Percentiles rank a stretch among this genome's conserved stretches.
phyloP scores from a whole-genome alignment of 768 basidiomycete species.

The Phlebiopsis gigantea region DNA sequence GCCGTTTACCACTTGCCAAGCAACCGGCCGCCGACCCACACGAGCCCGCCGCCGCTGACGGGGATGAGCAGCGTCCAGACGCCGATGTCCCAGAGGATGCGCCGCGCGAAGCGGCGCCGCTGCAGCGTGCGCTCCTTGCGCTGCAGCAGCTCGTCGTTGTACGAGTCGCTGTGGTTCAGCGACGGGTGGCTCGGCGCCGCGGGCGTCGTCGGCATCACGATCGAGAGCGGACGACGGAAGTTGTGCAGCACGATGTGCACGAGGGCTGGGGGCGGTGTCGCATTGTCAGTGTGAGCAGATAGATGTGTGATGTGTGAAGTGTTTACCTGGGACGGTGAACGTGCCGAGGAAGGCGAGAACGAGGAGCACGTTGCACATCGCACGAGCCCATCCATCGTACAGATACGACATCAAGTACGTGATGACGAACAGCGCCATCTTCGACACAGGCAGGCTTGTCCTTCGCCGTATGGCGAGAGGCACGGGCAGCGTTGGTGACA shows the following conservation, averaged over 20 bases:
- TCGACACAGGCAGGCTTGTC: conserved; percentile 41
- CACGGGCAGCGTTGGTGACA: conserved; percentile 47
- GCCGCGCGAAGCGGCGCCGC: conserved; percentile 59
- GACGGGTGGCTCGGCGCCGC: conserved; percentile 17
- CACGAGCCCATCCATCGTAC: conserved; percentile 31
- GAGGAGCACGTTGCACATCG: conserved; percentile 45
- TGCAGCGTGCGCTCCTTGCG: conserved; percentile 86
- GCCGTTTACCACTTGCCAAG: conserved; percentile 45
- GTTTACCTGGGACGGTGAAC: conserved; percentile 57
- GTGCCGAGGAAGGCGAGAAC: conserved; percentile 49
- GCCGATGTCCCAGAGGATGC: conserved; percentile 80
- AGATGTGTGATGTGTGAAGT: background rate
- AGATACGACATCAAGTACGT: conserved; percentile 43
- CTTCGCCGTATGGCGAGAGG: conserved; percentile 36
- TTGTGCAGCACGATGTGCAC: conserved; percentile 81
- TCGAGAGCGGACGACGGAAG: conserved; percentile 78
- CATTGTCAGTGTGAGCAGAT: background rate
- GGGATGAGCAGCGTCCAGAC: conserved; percentile 72
- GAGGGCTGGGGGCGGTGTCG: conserved; percentile 42
- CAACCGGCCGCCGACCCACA: conserved; percentile 54
- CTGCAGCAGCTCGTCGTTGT: conserved; percentile 68
- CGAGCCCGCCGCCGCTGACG: conserved; percentile 47
- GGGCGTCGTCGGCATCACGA: conserved; percentile 59
- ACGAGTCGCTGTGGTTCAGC: conserved; percentile 25
- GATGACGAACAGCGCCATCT: conserved; percentile 35